Evolutionary conservation across 352 stramenopile species (phyloP), one percentile per base, ranked within the genome.

Genomic region (Phytopythium kandeliae): DNA sequence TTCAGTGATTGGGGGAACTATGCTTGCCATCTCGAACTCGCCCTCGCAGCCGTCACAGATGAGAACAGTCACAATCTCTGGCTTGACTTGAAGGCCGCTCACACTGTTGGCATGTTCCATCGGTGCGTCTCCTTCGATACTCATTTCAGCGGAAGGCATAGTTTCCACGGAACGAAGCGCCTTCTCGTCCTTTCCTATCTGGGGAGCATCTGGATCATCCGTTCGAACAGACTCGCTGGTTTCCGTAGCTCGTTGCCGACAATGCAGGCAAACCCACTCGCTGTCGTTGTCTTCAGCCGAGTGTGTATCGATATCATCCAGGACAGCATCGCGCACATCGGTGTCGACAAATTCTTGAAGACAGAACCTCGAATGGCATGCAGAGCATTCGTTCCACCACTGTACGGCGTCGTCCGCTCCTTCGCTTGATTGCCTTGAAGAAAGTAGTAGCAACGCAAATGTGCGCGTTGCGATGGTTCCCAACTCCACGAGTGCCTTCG

Each of bases 11-110:
- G 74, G 74, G 33, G 76, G 77, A 35, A 66, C 8, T 3, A 91
- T 35, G 22, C 45, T 54, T 10, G 67, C 57, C 58, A 83, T 67
- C 21, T 86, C 69, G 35, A 73, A 81, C 44, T 92, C 74, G 22
- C 60, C 55, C 15, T 89, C 67, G 42, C 82, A 92, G n/a, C 76
- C 76, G 46, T 86, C 78, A 40, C 82, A 92, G 12, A 85, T 69
- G 15, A 89, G 50, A 26, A 85, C 33, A 0, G 62, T 76, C 30
- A 64, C 61, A 9, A 74, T 54, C 15, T 72, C 53, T 19, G 51
- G 19, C 17, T 19, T 12, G 15, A 19, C 30, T 35, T 22, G 31
- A 52, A 35, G 31, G 15, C 16, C 38, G 12, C n/a, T 11, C 1
- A 30, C 8, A 8, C 10, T 13, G n/a, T 33, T 22, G 6, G 22